Evolutionary conservation across 2,329 filamentous ascomycete genomes (phyloP), one percentile per base, ranked within the genome.

Genomic region (Apiospora marii): DNA sequence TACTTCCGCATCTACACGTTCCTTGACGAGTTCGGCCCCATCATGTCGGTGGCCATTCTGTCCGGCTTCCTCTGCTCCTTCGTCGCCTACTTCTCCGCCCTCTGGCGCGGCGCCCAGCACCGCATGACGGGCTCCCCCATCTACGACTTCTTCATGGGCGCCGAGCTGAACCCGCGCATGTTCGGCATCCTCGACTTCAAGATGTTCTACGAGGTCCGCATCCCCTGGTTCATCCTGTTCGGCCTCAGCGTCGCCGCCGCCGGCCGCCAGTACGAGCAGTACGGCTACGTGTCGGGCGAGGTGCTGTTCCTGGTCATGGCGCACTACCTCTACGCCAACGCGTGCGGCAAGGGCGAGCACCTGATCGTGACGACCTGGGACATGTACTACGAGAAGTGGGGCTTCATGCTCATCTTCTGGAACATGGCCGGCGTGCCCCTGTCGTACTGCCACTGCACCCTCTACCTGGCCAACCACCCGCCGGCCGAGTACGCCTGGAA

Each of bases 381-480:
- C 79, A 97, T 98, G 92, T 97, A 97, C 87, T 96, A 94, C 79
- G 95, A 98, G 87, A 98, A 98, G 85, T 95, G 94, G 90, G 95
- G 95, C 70, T 98, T 98, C 87, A 98, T 98, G 95, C 90, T 98
- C 76, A 97, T 97, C 83, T 98, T 98, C 90, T 98, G 95, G 95
- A 98, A 98, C 84, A 87, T 98, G 81, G 94, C 95, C 67, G 95
- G 95, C 76, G 95, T 98, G 37, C 95, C 95, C 19, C 88, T 98
- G 70, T 95, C 92, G 71, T 98, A 98, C 88, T 97, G 94, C 86
- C 95, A 98, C 87, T 96, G 93, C 88, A 96, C 93, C 68, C 91
- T 98, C 78, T 98, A 93, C 84, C 88, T 98, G 69, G 94, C 94
- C 76, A 95, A 93, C 83, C 94, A 97, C 82, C 85, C 93, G 78